phyloP scores from a whole-genome alignment of 2,329 filamentous ascomycete genomes.

The Coniochaeta sp. region DNA sequence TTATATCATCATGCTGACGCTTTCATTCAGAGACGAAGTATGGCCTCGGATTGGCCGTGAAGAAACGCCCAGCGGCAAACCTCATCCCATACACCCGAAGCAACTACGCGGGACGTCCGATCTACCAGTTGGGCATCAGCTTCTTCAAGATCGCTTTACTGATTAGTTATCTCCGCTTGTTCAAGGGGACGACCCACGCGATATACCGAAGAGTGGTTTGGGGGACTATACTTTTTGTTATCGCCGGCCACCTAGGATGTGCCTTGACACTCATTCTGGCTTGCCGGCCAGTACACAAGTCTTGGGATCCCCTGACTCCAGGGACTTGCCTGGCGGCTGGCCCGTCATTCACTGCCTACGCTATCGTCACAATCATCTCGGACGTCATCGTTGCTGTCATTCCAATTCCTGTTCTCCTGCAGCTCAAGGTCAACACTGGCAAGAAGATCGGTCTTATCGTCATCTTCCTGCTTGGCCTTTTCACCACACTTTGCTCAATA shows the following conservation, averaged over 20 bases:
- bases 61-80: conserved; percentile 32
- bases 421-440: conserved; percentile 36
- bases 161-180: conserved; percentile 43
- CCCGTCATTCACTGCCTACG: conserved; percentile 43
- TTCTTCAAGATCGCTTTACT: conserved; percentile 49
- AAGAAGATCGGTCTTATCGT: conserved; percentile 44
- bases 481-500: conserved; percentile 48
- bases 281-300: conserved; percentile 39
- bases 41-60: conserved; percentile 41
- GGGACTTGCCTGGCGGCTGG: conserved; percentile 39
- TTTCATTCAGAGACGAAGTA: conserved; percentile 40
- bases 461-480: conserved; percentile 45
- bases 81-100: conserved; percentile 36
- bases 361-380: conserved; percentile 42
- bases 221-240: conserved; percentile 32
- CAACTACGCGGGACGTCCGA: conserved; percentile 45
- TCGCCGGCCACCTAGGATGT: conserved; percentile 40
- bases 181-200: conserved; percentile 38
- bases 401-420: conserved; percentile 40
- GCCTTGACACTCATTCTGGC: conserved; percentile 41
- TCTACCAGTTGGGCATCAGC: conserved; percentile 47
- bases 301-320: conserved; percentile 32
- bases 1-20: neutral
- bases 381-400: conserved; percentile 42
- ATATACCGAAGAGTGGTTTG: conserved; percentile 37